A percentile compares a stretch with the other conserved stretches of the same genome.
Conservation (phyloP, 805 yeast genomes). For the Isabelozyma heimii region DNA sequence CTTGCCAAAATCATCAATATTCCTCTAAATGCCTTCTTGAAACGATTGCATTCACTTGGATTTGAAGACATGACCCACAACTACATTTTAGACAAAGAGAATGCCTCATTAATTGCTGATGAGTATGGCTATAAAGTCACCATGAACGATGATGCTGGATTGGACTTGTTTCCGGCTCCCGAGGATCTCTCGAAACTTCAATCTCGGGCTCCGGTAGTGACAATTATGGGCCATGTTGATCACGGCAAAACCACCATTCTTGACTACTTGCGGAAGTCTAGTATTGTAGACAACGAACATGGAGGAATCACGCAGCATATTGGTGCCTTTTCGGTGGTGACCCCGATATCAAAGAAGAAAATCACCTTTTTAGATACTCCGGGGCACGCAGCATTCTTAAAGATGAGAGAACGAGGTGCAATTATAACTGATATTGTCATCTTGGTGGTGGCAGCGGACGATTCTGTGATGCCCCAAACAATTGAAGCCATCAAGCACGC, state of each 20-base stretch:
- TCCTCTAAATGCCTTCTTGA: constrained; percentile 57
- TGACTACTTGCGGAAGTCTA: constrained; percentile 80
- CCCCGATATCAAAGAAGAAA: constrained; percentile 68
- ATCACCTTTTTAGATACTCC: constrained; percentile 96
- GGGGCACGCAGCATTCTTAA: constrained; percentile 95
- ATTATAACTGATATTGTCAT: constrained; percentile 88
- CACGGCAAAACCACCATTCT: constrained; percentile 96
- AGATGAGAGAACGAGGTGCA: constrained; percentile 97
- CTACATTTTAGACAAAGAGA: constrained; percentile 81
- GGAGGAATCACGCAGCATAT: constrained; percentile 99
- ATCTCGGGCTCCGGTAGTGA: constrained; percentile 88
- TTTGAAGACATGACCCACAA: constrained; percentile 70
- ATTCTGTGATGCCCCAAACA: constrained; percentile 97
- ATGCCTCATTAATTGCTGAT: constrained; percentile 82
- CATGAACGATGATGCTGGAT: constrained; percentile 54
- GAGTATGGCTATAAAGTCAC: constrained; percentile 74
- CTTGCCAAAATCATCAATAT: constrained; percentile 70
- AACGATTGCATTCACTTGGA: constrained; percentile 64
- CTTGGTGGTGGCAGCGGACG: constrained; percentile 95
- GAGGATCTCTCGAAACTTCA: constrained; percentile 46
- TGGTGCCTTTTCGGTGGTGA: constrained; percentile 90
- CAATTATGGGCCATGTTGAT: constrained; percentile 99
- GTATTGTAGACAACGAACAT: constrained; percentile 78
- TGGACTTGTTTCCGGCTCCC: constrained; percentile 58
- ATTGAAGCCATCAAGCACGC: constrained; percentile 94